Base-by-base conservation (phyloP, 1,284 basidiomycete species). In the Golubevia sp. region DNA sequence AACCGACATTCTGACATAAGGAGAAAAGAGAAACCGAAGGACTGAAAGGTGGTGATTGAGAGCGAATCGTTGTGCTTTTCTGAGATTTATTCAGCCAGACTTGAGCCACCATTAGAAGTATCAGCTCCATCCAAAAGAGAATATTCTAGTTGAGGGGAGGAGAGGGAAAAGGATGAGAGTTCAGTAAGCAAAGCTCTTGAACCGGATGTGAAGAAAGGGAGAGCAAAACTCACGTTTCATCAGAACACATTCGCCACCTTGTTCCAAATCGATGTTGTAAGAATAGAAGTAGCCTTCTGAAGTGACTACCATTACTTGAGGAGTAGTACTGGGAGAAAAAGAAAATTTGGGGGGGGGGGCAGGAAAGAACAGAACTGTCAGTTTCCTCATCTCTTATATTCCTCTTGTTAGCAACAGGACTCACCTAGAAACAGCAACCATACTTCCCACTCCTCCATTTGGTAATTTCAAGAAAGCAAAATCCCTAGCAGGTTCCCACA, bases 401-500 rank as follows among this genome's bases (percentile, higher is more conserved):
- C 15, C 64, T 38, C 50, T 56, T 18, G 58, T 55, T 25, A 54
- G 54, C 8, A 53, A 54, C 53, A 13, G 30, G 6, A 59, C 62
- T 44, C 51, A 61, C 64, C 61, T 61, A 62, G 68, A 70, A n/a
- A 83, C 62, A 15, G 79, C 80, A 2, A 84, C 82, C 1, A 82
- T 70, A 21, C 77, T 82, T 58, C 77, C 73, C 8, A 85, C 89
- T 3, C 92, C 92, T 52, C 88, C 89, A 0, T 88, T 88, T n/a
- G 95, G 93, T 34, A 99, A 85, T 79, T 93, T 91, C 66, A 97
- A 86, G 83, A 89, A 95, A 0, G 97, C 96, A 84, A 99, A 99
- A 82, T 97, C 96, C 2, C 97, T 87, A 55, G 91, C 88, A 0
- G 97, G 96, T 77, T 99, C 97, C 95, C 95, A 99, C 86, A 98